Percentiles rank a stretch among this genome's conserved stretches.
These are phyloP conservation scores for Lathyrus oleraceus DNA, from an alignment of 306 rosid genomes.

Conservation along the genomic window DNA sequence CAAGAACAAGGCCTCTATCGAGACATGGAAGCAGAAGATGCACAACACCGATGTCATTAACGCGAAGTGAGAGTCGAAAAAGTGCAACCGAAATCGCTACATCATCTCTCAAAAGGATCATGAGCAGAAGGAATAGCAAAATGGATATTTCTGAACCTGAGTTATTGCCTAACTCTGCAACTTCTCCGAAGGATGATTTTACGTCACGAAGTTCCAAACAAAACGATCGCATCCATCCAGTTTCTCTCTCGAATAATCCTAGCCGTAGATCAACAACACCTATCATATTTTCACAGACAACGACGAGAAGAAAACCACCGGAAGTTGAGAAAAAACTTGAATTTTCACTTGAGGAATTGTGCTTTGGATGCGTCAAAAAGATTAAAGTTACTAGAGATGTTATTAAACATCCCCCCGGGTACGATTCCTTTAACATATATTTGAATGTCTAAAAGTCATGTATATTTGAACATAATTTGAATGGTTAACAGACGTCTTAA, in stretches of 20 bases:
- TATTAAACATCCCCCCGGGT: conserved; percentile 64
- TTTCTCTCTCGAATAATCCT: conserved; percentile 46
- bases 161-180: not conserved
- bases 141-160: conserved; percentile 48
- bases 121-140: conserved; percentile 44
- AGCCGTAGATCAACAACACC: conserved; percentile 63
- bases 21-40: conserved; percentile 43
- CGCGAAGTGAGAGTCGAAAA: conserved; percentile 35
- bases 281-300: conserved; percentile 77
- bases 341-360: conserved; percentile 73
- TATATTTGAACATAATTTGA: no score
- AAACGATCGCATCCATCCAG: conserved; percentile 23
- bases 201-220: not conserved
- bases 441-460: no score
- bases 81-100: conserved; percentile 33
- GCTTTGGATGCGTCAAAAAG: conserved; percentile 72
- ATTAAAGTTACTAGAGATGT: conserved; percentile 69
- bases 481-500: no score
- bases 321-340: conserved; percentile 63
- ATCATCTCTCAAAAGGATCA: conserved; percentile 37
- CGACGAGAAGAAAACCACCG: conserved; percentile 58
- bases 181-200: conserved; percentile 28
- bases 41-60: conserved; percentile 41
- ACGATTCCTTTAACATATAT: conserved; percentile 22
- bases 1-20: conserved; percentile 42